phyloP scores from a whole-genome alignment of 1,284 basidiomycete species.

The Neotropicomus parvogracilis region DNA sequence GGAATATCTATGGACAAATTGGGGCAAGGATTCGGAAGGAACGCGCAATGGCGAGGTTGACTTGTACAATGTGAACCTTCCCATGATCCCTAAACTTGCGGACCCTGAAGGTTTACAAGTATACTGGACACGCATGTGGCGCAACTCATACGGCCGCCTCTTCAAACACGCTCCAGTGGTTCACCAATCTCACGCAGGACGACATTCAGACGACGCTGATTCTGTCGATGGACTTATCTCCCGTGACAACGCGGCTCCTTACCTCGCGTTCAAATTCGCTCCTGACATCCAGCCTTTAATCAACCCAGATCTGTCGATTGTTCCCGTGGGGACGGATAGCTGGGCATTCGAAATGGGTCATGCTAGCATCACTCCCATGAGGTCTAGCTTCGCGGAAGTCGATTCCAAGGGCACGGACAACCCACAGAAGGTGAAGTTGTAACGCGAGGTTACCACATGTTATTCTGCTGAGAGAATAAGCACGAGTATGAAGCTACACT shows the following conservation, averaged over 20 bases:
- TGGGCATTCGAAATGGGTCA: slow-evolving; percentile 71
- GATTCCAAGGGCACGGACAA: slow-evolving; percentile 20
- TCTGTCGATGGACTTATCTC: slow-evolving; percentile 18
- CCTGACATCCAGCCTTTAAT: slow-evolving; percentile 75
- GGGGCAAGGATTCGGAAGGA: slow-evolving; percentile 68
- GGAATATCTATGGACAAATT: slow-evolving; percentile 71
- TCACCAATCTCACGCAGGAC: slow-evolving; percentile 18
- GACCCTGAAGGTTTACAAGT: slow-evolving; percentile 55
- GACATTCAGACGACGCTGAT: slow-evolving; percentile 44
- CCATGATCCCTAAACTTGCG: slow-evolving; percentile 62
- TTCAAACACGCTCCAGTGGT: slow-evolving; percentile 51
- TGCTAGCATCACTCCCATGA: slow-evolving; percentile 72
- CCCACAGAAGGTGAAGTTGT: slow-evolving; percentile 54
- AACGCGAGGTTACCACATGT: slow-evolving; percentile 4
- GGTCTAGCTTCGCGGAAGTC: slow-evolving; percentile 70
- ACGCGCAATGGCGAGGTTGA: slow-evolving; percentile 64
- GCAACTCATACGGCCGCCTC: slow-evolving; percentile 70
- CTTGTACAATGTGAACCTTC: slow-evolving; percentile 80
- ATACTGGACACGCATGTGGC: slow-evolving; percentile 74
- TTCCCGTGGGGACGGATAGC: slow-evolving; percentile 77
- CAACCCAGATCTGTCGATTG: slow-evolving; percentile 49
- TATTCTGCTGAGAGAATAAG: background rate
- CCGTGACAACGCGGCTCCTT: slow-evolving; percentile 10
- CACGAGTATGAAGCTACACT: slow-evolving; percentile 8
- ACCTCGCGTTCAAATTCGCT: slow-evolving; percentile 74